These are phyloP conservation scores for Geotrichum carabidarum DNA, from an alignment of 1,139 yeast species.

Conservation along the genomic window DNA sequence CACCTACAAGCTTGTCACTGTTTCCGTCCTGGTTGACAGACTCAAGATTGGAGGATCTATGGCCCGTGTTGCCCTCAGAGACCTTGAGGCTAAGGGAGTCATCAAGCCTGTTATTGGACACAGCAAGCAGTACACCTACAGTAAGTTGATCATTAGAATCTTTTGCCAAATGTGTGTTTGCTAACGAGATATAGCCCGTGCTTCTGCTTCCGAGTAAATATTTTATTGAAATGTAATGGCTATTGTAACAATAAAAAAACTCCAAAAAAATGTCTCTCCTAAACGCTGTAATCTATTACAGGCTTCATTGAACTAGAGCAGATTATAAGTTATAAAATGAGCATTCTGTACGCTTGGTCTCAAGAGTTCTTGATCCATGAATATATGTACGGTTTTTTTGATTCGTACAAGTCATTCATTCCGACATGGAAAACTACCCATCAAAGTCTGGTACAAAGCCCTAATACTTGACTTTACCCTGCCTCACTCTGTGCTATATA, in stretches of 20 bases:
- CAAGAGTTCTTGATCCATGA: too few species aligned
- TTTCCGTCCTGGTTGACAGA: constrained; percentile 97
- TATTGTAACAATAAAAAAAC: neutral
- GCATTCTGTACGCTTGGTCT: too few species aligned
- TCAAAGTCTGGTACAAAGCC: too few species aligned
- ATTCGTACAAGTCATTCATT: too few species aligned
- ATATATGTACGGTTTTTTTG: too few species aligned
- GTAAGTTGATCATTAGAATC: constrained; percentile 23
- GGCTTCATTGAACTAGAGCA: too few species aligned
- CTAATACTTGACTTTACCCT: too few species aligned
- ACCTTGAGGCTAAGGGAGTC: constrained; percentile 91
- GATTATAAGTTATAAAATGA: too few species aligned
- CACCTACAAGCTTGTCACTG: constrained; percentile 97
- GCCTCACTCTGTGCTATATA: too few species aligned
- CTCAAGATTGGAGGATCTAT: constrained; percentile 98
- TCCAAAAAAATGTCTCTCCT: neutral
- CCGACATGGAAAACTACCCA: too few species aligned
- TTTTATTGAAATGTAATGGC: constrained; percentile 8
- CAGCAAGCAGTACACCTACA: constrained; percentile 95
- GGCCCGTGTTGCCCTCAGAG: constrained; percentile 97
- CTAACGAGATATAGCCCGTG: constrained; percentile 17
- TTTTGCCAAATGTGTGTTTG: neutral
- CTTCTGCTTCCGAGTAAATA: constrained; percentile 16
- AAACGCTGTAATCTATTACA: too few species aligned
- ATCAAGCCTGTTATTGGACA: constrained; percentile 92